phyloP scores from a whole-genome alignment of 2,329 filamentous ascomycete genomes.

The Fusarium longipes region DNA sequence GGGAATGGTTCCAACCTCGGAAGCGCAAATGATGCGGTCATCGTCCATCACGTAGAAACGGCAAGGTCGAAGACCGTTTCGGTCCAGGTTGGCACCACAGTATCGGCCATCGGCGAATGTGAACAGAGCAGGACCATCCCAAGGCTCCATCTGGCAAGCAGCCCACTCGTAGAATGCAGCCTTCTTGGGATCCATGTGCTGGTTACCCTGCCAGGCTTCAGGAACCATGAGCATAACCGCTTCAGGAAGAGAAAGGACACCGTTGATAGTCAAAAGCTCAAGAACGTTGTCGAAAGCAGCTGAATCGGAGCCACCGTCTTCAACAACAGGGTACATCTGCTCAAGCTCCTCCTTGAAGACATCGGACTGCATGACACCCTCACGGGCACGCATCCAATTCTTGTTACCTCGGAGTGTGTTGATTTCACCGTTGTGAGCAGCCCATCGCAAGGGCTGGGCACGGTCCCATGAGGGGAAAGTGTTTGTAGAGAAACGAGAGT shows the following conservation, averaged over 20 bases:
- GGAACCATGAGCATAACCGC: constrained; percentile 99
- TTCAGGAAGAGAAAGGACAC: constrained; percentile 92
- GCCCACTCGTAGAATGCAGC: constrained; percentile 99
- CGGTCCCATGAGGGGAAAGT: constrained; percentile 99
- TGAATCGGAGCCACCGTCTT: constrained; percentile 96
- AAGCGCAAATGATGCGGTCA: constrained; percentile 96
- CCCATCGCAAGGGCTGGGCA: constrained; percentile 95
- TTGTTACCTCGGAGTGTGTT: constrained; percentile 98
- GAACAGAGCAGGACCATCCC: constrained; percentile 96
- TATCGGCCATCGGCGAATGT: constrained; percentile 97
- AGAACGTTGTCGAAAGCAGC: constrained; percentile 98
- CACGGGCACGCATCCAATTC: constrained; percentile 98
- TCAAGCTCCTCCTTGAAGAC: constrained; percentile 94
- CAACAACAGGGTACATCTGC: constrained; percentile 90
- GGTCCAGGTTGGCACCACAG: constrained; percentile 95
- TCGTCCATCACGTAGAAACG: constrained; percentile 97
- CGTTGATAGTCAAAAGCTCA: constrained; percentile 93
- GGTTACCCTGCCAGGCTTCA: constrained; percentile 96
- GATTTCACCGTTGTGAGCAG: constrained; percentile 98
- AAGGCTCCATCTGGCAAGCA: constrained; percentile 98
- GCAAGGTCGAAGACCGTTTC: constrained; percentile 94
- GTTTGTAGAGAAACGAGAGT: constrained; percentile 98
- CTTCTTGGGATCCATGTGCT: constrained; percentile 91
- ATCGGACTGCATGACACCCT: constrained; percentile 93
- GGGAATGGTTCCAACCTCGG: constrained; percentile 92